Conservation (phyloP, 2,329 filamentous ascomycete genomes). For the Alternaria sp. region DNA sequence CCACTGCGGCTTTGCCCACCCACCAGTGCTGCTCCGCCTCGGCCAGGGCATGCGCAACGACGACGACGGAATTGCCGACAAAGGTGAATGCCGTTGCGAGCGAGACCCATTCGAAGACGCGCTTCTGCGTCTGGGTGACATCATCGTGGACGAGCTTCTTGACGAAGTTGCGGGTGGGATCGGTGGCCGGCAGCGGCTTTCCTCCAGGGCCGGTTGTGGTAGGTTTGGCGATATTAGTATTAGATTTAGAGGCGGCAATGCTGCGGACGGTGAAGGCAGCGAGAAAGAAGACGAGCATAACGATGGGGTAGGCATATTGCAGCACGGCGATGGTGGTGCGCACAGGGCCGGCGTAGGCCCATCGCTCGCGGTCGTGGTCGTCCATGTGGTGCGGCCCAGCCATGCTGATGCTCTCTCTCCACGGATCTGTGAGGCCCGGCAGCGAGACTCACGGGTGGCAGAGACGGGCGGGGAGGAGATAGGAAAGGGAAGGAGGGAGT, state of each 20-base stretch:
- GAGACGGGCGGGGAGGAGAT: slow-evolving; percentile 2
- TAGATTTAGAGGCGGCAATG: slow-evolving; percentile 58
- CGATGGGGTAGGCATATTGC: slow-evolving; percentile 67
- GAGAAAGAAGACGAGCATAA: slow-evolving; percentile 69
- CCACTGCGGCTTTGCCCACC: slow-evolving; percentile 79
- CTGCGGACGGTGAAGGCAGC: slow-evolving; percentile 67
- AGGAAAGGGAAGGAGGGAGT: slow-evolving; percentile 3
- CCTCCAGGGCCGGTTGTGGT: slow-evolving; percentile 79
- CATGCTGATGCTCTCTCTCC: slow-evolving; percentile 26
- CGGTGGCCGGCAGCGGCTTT: slow-evolving; percentile 78
- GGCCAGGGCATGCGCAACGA: slow-evolving; percentile 75
- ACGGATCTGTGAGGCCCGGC: slow-evolving; percentile 12
- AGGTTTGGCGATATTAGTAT: slow-evolving; percentile 53
- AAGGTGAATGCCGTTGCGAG: slow-evolving; percentile 76
- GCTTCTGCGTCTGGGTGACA: slow-evolving; percentile 71
- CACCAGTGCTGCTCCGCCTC: slow-evolving; percentile 74
- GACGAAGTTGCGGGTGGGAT: slow-evolving; percentile 51
- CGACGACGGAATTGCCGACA: slow-evolving; percentile 73
- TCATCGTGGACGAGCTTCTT: slow-evolving; percentile 57
- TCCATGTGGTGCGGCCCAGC: slow-evolving; percentile 15
- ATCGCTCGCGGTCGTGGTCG: slow-evolving; percentile 16
- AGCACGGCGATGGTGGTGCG: slow-evolving; percentile 44
- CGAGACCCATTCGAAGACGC: slow-evolving; percentile 77
- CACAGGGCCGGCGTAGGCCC: slow-evolving; percentile 26
- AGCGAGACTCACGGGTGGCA: slow-evolving; percentile 15